Evolutionary conservation across 352 stramenopile species (phyloP), one percentile per base, ranked within the genome.

Genomic region (Pythium dissotocum): DNA sequence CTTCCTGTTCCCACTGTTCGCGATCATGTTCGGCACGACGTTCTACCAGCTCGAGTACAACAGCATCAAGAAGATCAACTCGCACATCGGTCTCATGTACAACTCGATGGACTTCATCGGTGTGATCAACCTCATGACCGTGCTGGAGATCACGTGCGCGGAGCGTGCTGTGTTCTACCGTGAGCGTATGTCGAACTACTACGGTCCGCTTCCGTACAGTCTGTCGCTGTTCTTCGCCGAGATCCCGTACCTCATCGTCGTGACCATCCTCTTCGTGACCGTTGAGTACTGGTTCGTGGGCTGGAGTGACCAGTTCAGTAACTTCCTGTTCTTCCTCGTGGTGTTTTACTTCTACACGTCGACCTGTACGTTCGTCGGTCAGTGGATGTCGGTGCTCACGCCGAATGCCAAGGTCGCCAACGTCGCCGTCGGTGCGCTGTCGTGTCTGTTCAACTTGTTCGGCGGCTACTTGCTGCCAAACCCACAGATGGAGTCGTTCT

Each of bases 371-470:
- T 90, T 87, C 57, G 62, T 88, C 10, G 83, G 84, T 1, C 84
- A 92, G 65, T 92, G 82, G 80, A 92, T 92, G 84, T 78, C 81
- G 21, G 83, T 75, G 24, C 63, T 91, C 61, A 89, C 75, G 72
- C 83, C 83, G 7, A 91, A 90, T 65, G 70, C 80, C 55, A 92
- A 92, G 78, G 84, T 92, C 58, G 84, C 82, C 21, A 92, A 90
- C 58, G 84, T 92, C 5, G 84, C 84, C 4, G 80, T 92, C 28
- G 82, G 84, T 36, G 84, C 84, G 0, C 26, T 92, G 1, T 92
- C 84, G 36, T 88, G 77, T 55, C 46, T 90, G 38, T 86, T 90
- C 54, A 92, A 90, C 70, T 48, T 90, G 58, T 91, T 91, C 63
- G 73, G 69, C 3, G 82, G 82, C 6, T 90, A 78, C 65, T 24